These are phyloP conservation scores for Thermothielavioides terrestris DNA, from an alignment of 495 filamentous ascomycete species.

Conservation along the genomic window DNA sequence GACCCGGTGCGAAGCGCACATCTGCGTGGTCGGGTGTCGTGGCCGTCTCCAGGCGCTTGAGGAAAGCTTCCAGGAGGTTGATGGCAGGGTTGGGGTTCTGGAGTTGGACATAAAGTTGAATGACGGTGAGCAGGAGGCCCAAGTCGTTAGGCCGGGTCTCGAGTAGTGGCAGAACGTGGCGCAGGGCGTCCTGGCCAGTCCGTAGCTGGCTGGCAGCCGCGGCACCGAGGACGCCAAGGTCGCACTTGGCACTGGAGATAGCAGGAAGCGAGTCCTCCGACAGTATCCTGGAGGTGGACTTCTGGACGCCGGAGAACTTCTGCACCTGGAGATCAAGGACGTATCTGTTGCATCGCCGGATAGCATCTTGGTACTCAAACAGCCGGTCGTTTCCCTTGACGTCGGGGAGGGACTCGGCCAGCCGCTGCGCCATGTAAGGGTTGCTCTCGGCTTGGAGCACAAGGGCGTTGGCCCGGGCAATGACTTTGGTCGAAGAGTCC, in stretches of 20 bases:
- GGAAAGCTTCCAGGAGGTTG: constrained; percentile 61
- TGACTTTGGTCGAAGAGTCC: constrained; percentile 65
- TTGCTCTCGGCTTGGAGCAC: constrained; percentile 55
- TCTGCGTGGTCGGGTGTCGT: constrained; percentile 48
- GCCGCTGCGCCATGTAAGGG: constrained; percentile 66
- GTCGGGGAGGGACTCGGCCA: constrained; percentile 50
- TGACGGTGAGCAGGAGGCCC: constrained; percentile 71
- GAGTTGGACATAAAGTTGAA: constrained; percentile 71
- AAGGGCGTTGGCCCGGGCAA: constrained; percentile 73
- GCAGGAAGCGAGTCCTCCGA: constrained; percentile 40
- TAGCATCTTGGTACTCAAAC: constrained; percentile 66
- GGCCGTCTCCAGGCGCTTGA: constrained; percentile 62
- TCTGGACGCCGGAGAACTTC: constrained; percentile 66
- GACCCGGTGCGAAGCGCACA: constrained; percentile 74
- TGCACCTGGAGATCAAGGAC: constrained; percentile 65
- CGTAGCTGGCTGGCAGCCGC: constrained; percentile 61
- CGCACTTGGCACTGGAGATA: constrained; percentile 49
- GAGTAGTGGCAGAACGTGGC: constrained; percentile 62
- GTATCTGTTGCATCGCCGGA: constrained; percentile 61
- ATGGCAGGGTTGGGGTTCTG: constrained; percentile 73
- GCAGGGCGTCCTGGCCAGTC: constrained; percentile 61
- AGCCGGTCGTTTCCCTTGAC: constrained; percentile 57
- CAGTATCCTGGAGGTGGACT: constrained; percentile 54
- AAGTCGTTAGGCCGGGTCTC: constrained; percentile 72
- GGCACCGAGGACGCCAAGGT: constrained; percentile 68